phyloP scores from a whole-genome alignment of 2,329 filamentous ascomycete species.

The Didymella glomerata region DNA sequence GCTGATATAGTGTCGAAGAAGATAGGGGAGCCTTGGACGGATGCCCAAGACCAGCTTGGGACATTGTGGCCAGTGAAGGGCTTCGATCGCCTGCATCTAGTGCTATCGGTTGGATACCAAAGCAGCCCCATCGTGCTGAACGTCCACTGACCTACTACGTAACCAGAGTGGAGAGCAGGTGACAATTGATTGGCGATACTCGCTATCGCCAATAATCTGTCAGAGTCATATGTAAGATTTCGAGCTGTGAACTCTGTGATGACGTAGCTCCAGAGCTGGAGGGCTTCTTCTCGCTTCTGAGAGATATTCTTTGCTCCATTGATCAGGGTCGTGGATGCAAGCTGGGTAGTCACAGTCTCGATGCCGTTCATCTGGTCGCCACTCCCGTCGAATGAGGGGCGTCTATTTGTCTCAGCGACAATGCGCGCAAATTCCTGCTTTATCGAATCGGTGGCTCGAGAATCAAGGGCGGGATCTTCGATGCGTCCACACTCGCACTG shows the following conservation, averaged over 20 bases:
- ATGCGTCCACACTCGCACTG: constrained; percentile 50
- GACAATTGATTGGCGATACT: constrained; percentile 43
- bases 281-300: constrained; percentile 37
- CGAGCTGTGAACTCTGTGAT: constrained; percentile 49
- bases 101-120: constrained; percentile 47
- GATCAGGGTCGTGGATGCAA: constrained; percentile 39
- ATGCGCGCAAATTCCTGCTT: constrained; percentile 47
- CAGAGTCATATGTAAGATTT: constrained; percentile 44
- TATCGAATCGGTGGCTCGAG: constrained; percentile 44
- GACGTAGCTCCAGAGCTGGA: constrained; percentile 49
- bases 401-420: constrained; percentile 29
- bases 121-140: constrained; percentile 46
- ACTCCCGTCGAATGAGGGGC: constrained; percentile 17
- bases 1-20: constrained; percentile 49
- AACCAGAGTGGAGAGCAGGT: constrained; percentile 39
- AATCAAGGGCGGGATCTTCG: constrained; percentile 41
- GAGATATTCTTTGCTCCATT: constrained; percentile 29
- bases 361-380: constrained; percentile 23
- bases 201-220: constrained; percentile 44
- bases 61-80: constrained; percentile 30
- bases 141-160: constrained; percentile 50
- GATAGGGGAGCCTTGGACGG: constrained; percentile 46
- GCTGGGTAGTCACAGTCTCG: constrained; percentile 40
- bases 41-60: constrained; percentile 51
- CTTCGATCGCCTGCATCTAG: constrained; percentile 37